Evolutionary conservation across 371 early-diverging fungal species (phyloP), one percentile per base, ranked within the genome.

Genomic region (Mortierella polycephala): DNA sequence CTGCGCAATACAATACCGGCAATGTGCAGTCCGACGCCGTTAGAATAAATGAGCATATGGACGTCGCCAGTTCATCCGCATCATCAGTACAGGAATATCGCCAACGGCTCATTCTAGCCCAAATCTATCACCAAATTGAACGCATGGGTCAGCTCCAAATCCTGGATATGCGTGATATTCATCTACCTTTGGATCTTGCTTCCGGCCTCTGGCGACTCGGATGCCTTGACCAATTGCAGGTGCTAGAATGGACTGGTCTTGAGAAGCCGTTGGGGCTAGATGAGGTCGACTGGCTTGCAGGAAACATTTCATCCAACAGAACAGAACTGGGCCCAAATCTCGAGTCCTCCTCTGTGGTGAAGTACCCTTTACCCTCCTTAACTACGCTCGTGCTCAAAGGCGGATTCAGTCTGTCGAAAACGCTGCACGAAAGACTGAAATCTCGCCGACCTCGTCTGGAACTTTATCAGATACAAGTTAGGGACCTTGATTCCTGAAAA

Each of bases 71-170:
- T 41, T 23, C 23, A 5, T 64, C 66, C 13, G 53, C 63, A 4
- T 10, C 53, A 1, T 52, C 71, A 7, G 39, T 62, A 11, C 67
- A 66, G 46, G 63, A 59, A 44, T 74, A 74, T 59, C 67, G 74
- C 30, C 68, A 64, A 20, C 64, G 51, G 8, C 37, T 74, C 21
- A 60, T 74, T 21, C 16, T 60, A 7, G 7, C 60, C 5, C 74
- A 67, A 42, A 5, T 67, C 13, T 74, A 64, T 44, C 63, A 64
- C 16, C 74, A 74, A 45, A 67, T 74, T 14, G 68, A 60, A 54
- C 63, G 58, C 6, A 30, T 74, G 9, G 23, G 14, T 1, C 20
- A 41, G 2, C 60, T 74, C 9, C 42, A 55, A 56, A 52, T 20
- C 7, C 23, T 74, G 59, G 64, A 64, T 46, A 63, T 74, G 59